Conservation (phyloP, 768 basidiomycete genomes). For the Mrakia gelida region DNA sequence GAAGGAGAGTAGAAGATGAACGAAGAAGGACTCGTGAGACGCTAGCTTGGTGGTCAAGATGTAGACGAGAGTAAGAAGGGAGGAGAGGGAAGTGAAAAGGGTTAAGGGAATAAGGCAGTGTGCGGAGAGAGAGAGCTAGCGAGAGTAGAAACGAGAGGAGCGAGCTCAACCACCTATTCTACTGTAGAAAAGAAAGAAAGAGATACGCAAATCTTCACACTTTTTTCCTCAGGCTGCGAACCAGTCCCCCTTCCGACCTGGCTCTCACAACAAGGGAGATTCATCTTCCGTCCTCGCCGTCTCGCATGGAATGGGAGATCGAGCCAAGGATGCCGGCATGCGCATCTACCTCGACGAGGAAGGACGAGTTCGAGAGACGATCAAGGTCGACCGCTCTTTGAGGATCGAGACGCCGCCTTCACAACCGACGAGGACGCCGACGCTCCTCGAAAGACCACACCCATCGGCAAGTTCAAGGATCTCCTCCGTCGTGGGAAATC, state of each 20-base stretch:
- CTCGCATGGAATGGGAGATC: constrained; percentile 94
- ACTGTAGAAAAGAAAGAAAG: no score
- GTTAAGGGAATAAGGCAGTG: no score
- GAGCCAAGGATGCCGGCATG: constrained; percentile 80
- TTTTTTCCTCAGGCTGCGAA: constrained; percentile 87
- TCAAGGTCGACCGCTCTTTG: constrained; percentile 78
- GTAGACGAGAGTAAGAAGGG: no score
- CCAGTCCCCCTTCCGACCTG: constrained; percentile 65
- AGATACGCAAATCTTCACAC: no score
- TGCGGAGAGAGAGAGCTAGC: no score
- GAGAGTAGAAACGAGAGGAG: no score
- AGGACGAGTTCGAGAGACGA: constrained; percentile 84
- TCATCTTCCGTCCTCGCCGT: constrained; percentile 75
- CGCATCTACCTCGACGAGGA: constrained; percentile 80
- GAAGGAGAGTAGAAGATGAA: no score
- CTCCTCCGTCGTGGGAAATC: constrained; percentile 77
- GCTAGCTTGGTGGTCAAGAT: no score
- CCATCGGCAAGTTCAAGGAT: constrained; percentile 61
- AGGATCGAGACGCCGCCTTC: constrained; percentile 56
- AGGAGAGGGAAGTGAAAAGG: no score
- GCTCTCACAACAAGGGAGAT: constrained; percentile 65
- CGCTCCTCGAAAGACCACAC: neutral
- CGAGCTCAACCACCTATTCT: no score
- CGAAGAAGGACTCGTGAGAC: no score
- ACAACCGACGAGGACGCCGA: neutral